Evolutionary conservation across 345 rosid genomes (phyloP).

Genomic region (Draba incana): DNA sequence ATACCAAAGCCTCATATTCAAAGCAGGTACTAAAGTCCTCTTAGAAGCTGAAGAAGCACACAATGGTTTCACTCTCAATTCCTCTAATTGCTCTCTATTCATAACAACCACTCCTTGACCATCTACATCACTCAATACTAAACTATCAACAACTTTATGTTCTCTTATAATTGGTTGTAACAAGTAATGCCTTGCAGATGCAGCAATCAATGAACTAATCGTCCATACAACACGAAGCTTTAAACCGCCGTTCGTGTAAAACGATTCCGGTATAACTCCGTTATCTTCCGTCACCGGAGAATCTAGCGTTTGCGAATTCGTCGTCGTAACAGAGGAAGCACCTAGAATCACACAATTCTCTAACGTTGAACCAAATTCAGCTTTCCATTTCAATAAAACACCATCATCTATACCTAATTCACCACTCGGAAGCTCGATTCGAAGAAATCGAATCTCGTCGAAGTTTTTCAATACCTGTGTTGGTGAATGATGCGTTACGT

Average conservation of each 20-base stretch:
- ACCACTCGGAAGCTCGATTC: constrained; percentile 88
- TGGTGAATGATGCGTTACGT: constrained; percentile 97
- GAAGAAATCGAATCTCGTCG: constrained; percentile 78
- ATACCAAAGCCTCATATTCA: constrained; percentile 97
- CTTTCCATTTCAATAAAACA: constrained; percentile 81
- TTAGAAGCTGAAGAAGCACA: constrained; percentile 93
- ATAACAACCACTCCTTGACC: constrained; percentile 91
- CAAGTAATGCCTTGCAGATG: constrained; percentile 89
- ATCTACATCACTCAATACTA: constrained; percentile 81
- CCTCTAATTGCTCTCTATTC: constrained; percentile 90
- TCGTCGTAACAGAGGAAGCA: constrained; percentile 66
- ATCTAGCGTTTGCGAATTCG: neutral
- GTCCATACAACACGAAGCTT: constrained; percentile 98
- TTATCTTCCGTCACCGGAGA: constrained; percentile 56
- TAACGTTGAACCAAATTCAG: constrained; percentile 93
- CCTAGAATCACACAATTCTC: constrained; percentile 94
- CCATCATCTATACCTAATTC: constrained; percentile 91
- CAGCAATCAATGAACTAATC: constrained; percentile 91
- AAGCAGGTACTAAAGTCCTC: constrained; percentile 93
- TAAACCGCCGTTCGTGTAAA: constrained; percentile 91
- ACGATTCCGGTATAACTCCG: constrained; percentile 91
- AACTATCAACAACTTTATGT: constrained; percentile 80
- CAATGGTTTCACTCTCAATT: constrained; percentile 85
- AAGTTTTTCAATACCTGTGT: constrained; percentile 90
- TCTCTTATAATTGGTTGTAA: constrained; percentile 89